These are phyloP conservation scores for Fonsecaea pugnacius DNA, from an alignment of 2,329 filamentous ascomycete species.

Conservation along the genomic window DNA sequence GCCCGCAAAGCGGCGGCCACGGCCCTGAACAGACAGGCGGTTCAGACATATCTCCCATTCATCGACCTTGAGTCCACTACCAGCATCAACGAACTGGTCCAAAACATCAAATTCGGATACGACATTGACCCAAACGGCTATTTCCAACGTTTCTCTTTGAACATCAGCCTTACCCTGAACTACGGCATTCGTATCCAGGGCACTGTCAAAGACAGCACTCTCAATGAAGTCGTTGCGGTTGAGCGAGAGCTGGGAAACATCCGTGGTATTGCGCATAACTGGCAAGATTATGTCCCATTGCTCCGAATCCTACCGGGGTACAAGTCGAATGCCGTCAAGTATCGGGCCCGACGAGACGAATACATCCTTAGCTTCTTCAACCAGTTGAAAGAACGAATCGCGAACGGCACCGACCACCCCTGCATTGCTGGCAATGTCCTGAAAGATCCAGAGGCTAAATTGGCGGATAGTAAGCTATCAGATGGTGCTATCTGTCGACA, in stretches of 20 bases:
- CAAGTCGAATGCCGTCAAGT: conserved; percentile 66
- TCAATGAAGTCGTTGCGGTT: conserved; percentile 74
- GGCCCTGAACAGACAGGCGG: conserved; percentile 73
- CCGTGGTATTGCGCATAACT: conserved; percentile 72
- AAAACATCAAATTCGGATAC: conserved; percentile 64
- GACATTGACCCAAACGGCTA: conserved; percentile 74
- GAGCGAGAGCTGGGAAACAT: conserved; percentile 72
- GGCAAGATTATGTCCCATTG: conserved; percentile 71
- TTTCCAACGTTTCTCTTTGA: conserved; percentile 75
- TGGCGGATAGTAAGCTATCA: conserved; percentile 61
- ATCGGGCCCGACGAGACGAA: conserved; percentile 67
- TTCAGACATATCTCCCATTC: conserved; percentile 78
- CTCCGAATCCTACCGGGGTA: conserved; percentile 66
- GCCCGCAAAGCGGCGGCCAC: conserved; percentile 77
- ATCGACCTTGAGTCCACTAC: conserved; percentile 74
- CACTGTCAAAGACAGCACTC: conserved; percentile 66
- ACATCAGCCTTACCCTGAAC: conserved; percentile 75
- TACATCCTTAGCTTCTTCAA: conserved; percentile 63
- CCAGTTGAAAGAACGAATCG: conserved; percentile 64
- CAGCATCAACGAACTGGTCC: conserved; percentile 72
- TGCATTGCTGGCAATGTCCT: conserved; percentile 72
- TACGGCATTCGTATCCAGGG: conserved; percentile 77
- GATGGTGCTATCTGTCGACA: neutral
- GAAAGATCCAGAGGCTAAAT: conserved; percentile 69
- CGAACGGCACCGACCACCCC: conserved; percentile 65